Conservation (phyloP, 1,284 basidiomycete genomes). For the Ganoderma leucocontextum region DNA sequence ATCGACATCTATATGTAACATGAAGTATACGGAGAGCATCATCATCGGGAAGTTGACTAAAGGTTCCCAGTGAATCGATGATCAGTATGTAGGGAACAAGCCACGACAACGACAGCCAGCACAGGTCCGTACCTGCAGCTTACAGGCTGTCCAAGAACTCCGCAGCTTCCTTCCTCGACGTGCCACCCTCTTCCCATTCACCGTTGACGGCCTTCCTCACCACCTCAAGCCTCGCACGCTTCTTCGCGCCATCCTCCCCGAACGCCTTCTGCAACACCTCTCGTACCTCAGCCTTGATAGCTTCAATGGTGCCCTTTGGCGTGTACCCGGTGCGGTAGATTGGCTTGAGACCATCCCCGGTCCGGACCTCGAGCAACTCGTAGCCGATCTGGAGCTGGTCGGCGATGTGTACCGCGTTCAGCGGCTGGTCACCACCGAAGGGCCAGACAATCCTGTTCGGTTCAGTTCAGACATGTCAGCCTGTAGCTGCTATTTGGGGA, state of each 20-base stretch:
- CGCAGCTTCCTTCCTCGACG: conserved; percentile 19
- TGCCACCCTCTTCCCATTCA: conserved; percentile 30
- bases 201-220: conserved; percentile 20
- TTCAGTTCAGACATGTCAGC: not conserved
- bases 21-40: too few species aligned
- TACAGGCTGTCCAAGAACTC: conserved; percentile 21
- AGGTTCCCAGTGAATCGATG: not conserved
- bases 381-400: conserved; percentile 37
- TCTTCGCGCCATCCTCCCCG: conserved; percentile 34
- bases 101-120: not conserved
- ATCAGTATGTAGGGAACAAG: not conserved
- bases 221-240: conserved; percentile 30
- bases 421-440: conserved; percentile 37
- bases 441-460: conserved; percentile 34
- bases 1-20: too few species aligned
- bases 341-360: conserved; percentile 32
- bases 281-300: conserved; percentile 30
- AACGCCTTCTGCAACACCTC: conserved; percentile 33
- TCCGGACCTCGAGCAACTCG: conserved; percentile 40
- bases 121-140: not conserved
- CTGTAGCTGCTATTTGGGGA: too few species aligned
- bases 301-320: conserved; percentile 34
- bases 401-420: conserved; percentile 34
- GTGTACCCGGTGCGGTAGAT: conserved; percentile 32
- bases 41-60: not conserved